A percentile compares a stretch with the other conserved stretches of the same genome.
Conservation (phyloP, 805 yeast species). For the Yamadazyma paraphyllophila region DNA sequence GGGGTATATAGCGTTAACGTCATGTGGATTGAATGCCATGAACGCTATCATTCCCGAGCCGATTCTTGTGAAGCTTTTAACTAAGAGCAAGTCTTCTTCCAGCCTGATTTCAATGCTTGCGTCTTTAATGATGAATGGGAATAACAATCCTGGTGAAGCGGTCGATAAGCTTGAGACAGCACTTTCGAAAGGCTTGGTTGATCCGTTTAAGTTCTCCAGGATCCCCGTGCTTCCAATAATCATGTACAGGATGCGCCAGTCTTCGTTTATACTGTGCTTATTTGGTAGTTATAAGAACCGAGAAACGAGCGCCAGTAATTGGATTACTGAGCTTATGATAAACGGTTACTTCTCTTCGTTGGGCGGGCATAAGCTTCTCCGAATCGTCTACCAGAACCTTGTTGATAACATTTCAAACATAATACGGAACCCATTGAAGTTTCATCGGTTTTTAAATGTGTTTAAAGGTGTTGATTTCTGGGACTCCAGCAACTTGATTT, state of each 20-base stretch:
- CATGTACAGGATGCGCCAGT: conserved; percentile 34
- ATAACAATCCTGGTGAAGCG: not conserved
- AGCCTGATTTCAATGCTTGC: conserved; percentile 7
- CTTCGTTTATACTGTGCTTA: conserved; percentile 4
- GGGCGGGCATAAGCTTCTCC: conserved; percentile 32
- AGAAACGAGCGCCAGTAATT: conserved; percentile 10
- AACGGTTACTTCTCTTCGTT: conserved; percentile 36
- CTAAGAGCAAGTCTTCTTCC: not conserved
- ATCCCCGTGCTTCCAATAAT: conserved; percentile 40
- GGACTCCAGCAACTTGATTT: conserved; percentile 31
- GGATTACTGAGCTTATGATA: conserved; percentile 34
- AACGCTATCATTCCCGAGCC: conserved; percentile 36
- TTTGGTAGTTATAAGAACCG: not conserved
- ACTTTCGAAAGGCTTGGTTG: conserved; percentile 28
- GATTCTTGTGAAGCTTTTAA: conserved; percentile 24
- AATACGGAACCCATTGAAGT: conserved; percentile 8
- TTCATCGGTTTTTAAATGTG: conserved; percentile 11
- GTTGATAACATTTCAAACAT: conserved; percentile 1
- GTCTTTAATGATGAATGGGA: conserved; percentile 12
- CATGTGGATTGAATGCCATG: conserved; percentile 37
- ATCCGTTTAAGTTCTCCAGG: conserved; percentile 36
- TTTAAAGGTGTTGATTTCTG: conserved; percentile 27
- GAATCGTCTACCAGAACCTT: conserved; percentile 14
- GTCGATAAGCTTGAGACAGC: conserved; percentile 31
- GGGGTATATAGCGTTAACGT: conserved; percentile 38